These are phyloP conservation scores for Colletotrichum spinosum DNA, from an alignment of 2,329 filamentous ascomycete genomes.

Conservation along the genomic window DNA sequence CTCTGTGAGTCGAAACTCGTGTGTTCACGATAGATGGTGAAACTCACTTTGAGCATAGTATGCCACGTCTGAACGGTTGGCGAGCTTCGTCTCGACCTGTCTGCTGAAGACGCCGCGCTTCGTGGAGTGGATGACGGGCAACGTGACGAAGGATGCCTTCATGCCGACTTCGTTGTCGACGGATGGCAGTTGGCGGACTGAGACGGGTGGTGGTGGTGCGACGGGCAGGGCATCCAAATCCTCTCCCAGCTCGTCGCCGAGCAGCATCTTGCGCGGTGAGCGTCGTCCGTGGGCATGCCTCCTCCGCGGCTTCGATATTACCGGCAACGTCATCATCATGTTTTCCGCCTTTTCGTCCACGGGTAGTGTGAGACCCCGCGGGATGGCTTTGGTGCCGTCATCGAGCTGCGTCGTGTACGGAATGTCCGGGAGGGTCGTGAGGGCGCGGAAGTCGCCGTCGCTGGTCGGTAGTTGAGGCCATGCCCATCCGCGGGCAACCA, in stretches of 20 bases:
- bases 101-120: constrained; percentile 51
- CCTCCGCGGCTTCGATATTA: constrained; percentile 20
- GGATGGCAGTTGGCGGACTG: constrained; percentile 19
- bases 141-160: constrained; percentile 40
- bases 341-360: constrained; percentile 18
- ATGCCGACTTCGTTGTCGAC: constrained; percentile 30
- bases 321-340: constrained; percentile 32
- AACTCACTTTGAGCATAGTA: constrained; percentile 62
- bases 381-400: constrained; percentile 3
- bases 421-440: constrained; percentile 34
- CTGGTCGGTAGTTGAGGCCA: constrained; percentile 38
- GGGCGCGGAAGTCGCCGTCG: constrained; percentile 23
- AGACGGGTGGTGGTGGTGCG: constrained; percentile 11
- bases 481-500: constrained; percentile 27
- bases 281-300: constrained; percentile 11
- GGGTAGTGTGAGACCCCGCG: constrained; percentile 27
- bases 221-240: constrained; percentile 16
- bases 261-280: constrained; percentile 15
- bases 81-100: constrained; percentile 57
- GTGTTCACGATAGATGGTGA: too few species aligned
- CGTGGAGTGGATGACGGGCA: constrained; percentile 46
- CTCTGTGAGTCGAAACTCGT: too few species aligned
- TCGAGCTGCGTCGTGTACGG: constrained; percentile 26
- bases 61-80: constrained; percentile 64
- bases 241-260: constrained; percentile 19